Evolutionary conservation across 192 early-diverging fungal species (phyloP).

Genomic region (Nowakowskiella sp.): DNA sequence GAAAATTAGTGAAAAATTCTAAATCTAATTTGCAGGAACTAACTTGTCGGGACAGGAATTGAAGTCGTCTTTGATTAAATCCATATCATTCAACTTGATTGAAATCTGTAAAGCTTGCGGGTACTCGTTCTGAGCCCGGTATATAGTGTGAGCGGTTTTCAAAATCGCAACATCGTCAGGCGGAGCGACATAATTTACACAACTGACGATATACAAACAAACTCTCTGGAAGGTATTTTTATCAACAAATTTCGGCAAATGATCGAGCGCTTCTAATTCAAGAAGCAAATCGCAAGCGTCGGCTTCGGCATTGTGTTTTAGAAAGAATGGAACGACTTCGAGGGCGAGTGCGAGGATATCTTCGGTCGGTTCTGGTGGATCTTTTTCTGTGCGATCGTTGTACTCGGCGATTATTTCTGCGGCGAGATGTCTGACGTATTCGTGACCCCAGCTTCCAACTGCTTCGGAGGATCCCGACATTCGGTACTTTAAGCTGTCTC

Average conservation of each 20-base stretch:
- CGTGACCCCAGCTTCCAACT: conserved; percentile 94
- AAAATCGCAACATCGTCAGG: conserved; percentile 82
- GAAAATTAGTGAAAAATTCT: neutral
- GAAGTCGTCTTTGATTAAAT: conserved; percentile 81
- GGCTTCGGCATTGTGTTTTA: conserved; percentile 96
- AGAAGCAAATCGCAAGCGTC: conserved; percentile 95
- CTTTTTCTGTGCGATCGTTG: conserved; percentile 52
- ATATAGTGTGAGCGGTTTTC: conserved; percentile 82
- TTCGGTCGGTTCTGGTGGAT: conserved; percentile 40
- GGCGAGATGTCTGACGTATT: conserved; percentile 93
- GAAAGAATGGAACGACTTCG: conserved; percentile 87
- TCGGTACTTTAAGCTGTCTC: conserved; percentile 80
- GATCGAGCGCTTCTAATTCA: conserved; percentile 77
- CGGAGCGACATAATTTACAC: conserved; percentile 84
- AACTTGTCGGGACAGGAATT: conserved; percentile 70
- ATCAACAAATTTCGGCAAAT: conserved; percentile 77
- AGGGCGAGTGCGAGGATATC: conserved; percentile 66
- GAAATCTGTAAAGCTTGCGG: conserved; percentile 80
- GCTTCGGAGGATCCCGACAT: conserved; percentile 67
- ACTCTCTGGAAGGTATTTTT: conserved; percentile 90
- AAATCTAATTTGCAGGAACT: conserved; percentile 12
- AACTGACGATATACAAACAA: conserved; percentile 90
- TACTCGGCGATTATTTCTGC: conserved; percentile 87
- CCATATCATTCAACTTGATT: conserved; percentile 72
- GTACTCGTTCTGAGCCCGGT: conserved; percentile 71